A percentile compares a stretch with the other conserved stretches of the same genome.
Conservation (phyloP, 495 filamentous ascomycete genomes). For the Aspergillus sclerotioniger region DNA sequence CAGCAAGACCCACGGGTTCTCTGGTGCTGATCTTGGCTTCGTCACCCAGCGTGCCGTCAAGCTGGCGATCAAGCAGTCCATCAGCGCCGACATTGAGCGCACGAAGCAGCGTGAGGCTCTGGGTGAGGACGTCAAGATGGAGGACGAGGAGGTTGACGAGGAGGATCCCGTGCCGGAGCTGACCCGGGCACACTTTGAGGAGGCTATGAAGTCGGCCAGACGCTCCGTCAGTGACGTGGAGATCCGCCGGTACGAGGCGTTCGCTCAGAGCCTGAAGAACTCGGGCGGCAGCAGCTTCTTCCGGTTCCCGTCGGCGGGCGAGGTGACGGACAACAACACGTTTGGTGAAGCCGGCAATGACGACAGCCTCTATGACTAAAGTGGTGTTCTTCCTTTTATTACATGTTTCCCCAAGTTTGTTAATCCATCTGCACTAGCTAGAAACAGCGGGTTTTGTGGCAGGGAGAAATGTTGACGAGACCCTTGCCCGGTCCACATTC, state of each 20-base stretch:
- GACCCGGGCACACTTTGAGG: constrained; percentile 95
- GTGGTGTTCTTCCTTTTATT: constrained; percentile 29
- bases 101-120: constrained; percentile 83
- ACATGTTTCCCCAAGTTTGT: constrained; percentile 20
- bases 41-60: constrained; percentile 98
- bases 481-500: not conserved
- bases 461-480: constrained; percentile 15
- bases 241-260: constrained; percentile 96
- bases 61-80: constrained; percentile 98
- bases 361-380: constrained; percentile 80
- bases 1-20: constrained; percentile 97
- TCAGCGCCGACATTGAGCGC: constrained; percentile 82
- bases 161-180: constrained; percentile 97
- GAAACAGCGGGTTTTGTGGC: constrained; percentile 19
- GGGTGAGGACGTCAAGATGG: constrained; percentile 75
- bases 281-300: constrained; percentile 92
- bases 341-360: constrained; percentile 86
- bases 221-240: constrained; percentile 95
- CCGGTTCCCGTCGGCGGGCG: constrained; percentile 82
- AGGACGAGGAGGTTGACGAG: constrained; percentile 67
- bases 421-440: constrained; percentile 23
- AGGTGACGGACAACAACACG: constrained; percentile 57
- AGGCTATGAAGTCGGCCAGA: constrained; percentile 92
- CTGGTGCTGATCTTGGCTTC: constrained; percentile 98
- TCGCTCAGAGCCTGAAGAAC: constrained; percentile 98